Evolutionary conservation across 2,329 filamentous ascomycete genomes (phyloP).

Genomic region (Chaetothyriales sp.): DNA sequence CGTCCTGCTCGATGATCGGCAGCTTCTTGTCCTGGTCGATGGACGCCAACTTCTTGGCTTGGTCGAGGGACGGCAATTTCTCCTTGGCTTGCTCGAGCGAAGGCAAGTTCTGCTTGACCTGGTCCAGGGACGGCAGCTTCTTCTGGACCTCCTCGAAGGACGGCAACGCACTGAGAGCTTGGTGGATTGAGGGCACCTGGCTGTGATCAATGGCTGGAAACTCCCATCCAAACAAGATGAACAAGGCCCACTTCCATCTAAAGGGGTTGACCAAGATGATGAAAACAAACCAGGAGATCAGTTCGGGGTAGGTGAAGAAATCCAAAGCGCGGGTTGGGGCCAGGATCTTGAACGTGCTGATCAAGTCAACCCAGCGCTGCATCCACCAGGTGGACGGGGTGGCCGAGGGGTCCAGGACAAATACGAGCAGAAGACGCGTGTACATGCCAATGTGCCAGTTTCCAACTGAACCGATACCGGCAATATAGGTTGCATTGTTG

Average conservation of each 20-base stretch:
- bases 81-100: slow-evolving; percentile 31
- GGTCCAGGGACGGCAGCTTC: no score
- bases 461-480: slow-evolving; percentile 62
- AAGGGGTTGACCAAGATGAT: slow-evolving; percentile 69
- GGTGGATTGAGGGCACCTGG: no score
- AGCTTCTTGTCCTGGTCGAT: slow-evolving; percentile 25
- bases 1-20: slow-evolving; percentile 6
- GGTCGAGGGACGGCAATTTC: slow-evolving; percentile 35
- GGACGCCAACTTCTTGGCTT: slow-evolving; percentile 32
- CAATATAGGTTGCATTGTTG: slow-evolving; percentile 72
- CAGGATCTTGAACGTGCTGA: slow-evolving; percentile 50
- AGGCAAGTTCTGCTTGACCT: no score
- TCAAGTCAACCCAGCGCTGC: slow-evolving; percentile 78
- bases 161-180: no score
- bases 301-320: slow-evolving; percentile 76
- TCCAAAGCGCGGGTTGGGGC: slow-evolving; percentile 66
- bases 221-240: slow-evolving; percentile 61
- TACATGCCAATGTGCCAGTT: slow-evolving; percentile 88
- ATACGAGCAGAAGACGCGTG: slow-evolving; percentile 73
- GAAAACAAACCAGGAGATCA: slow-evolving; percentile 75
- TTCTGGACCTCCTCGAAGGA: no score
- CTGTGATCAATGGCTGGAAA: slow-evolving; percentile 56
- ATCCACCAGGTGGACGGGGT: slow-evolving; percentile 59
- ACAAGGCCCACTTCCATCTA: slow-evolving; percentile 76
- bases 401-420: slow-evolving; percentile 62